phyloP scores from a whole-genome alignment of 495 filamentous ascomycete species.

The Neurospora sp. region DNA sequence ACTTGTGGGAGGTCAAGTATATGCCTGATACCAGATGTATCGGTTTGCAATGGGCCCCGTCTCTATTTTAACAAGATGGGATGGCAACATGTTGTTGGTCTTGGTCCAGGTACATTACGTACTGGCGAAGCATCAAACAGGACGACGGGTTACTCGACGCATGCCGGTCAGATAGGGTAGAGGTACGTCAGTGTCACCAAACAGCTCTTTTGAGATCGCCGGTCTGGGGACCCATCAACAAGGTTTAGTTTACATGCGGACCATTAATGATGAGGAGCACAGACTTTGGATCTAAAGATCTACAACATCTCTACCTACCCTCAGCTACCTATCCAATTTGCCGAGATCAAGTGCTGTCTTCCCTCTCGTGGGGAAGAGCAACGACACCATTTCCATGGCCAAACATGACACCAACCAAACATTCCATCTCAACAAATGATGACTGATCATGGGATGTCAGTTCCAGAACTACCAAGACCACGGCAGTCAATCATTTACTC shows the following conservation, averaged over 20 bases:
- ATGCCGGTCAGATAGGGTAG: background rate
- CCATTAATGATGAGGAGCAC: background rate
- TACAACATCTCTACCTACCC: background rate
- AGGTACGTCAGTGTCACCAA: background rate
- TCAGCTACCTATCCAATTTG: background rate
- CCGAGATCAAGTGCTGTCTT: background rate
- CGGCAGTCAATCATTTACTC: background rate
- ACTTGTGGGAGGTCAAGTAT: background rate
- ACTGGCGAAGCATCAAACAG: background rate
- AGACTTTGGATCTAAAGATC: background rate
- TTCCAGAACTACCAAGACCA: background rate
- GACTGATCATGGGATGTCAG: background rate
- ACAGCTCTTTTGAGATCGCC: background rate
- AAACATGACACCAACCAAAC: background rate
- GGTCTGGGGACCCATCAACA: background rate
- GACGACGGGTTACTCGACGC: background rate
- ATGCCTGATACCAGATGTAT: background rate
- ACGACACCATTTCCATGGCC: background rate
- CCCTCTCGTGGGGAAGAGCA: background rate
- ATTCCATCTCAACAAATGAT: background rate
- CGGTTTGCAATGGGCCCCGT: background rate
- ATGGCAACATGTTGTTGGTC: background rate
- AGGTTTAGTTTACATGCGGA: background rate
- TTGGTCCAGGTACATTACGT: background rate
- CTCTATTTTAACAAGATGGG: background rate